Base-by-base conservation (phyloP, 2,329 filamentous ascomycete genomes). In the Paramyrothecium sp. region DNA sequence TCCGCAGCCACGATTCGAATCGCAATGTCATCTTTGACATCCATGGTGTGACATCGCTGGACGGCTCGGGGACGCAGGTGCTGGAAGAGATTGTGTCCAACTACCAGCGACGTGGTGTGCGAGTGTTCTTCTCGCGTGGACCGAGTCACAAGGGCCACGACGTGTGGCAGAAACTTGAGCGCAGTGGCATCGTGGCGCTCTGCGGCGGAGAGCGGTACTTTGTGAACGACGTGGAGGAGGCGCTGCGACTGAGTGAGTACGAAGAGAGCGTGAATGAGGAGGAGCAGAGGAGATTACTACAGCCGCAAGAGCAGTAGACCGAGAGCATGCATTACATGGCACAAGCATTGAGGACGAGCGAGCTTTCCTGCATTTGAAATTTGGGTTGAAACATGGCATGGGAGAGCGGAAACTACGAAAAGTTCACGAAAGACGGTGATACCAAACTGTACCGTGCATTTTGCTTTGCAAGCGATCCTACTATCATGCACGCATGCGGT, bases 1-100 rank as follows among this genome's bases (percentile, higher is more conserved):
- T 96, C 16, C 84, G 93, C 4, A 79, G 83, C 23, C 83, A 87
- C n/a, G 89, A 94, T 59, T 88, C 91, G 67, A 97, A 97, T 71
- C 85, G 87, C 64, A 97, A 97, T 69, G 82, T 99, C 72, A 92
- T 99, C 60, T 98, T 99, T 67, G 95, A 99, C 70, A 92, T 98
- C 8, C 94, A 98, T 65, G 95, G 95, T n/a, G 95, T 99, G 3
- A 97, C 93, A 0, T 90, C 89, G 26, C 87, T 99, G 66, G 95
- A 99, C 70, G 95, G 92, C 7, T 96, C 92, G 0, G 95, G 94
- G 1, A 90, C 91, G 0, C 95, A 98, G 74, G 94, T 98, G 1
- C 79, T 99, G 3, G 84, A 86, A 51, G 95, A 98, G 74, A 98
- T 98, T 63, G 91, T 99, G 17, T 79, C 86, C 51, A 83, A 80